Evolutionary conservation across 305 asterid genomes (phyloP).

Genomic region (Plantago lanceolata): DNA sequence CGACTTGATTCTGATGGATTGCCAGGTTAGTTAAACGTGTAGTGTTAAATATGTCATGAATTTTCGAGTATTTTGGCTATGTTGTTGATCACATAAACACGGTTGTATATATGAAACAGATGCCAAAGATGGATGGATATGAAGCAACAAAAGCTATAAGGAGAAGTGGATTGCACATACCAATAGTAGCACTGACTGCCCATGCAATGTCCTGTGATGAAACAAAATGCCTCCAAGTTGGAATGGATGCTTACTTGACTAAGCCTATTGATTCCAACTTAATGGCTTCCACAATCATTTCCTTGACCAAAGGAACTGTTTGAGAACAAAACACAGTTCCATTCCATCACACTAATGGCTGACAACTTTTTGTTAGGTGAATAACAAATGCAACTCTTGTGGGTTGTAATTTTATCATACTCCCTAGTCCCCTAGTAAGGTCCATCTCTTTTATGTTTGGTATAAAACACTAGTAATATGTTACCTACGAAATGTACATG

Average conservation of each 20-base stretch:
- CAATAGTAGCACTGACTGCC: constrained; percentile 88
- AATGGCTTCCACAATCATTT: constrained; percentile 80
- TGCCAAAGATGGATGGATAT: constrained; percentile 98
- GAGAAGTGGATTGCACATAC: constrained; percentile 60
- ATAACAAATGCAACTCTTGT: background rate
- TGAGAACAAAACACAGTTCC: background rate
- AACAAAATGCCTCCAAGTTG: constrained; percentile 83
- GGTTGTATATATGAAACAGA: constrained; percentile 33
- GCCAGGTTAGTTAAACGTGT: constrained; percentile 60
- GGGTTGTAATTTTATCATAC: too few species aligned
- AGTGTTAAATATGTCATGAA: background rate
- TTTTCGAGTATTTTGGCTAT: background rate
- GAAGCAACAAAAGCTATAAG: constrained; percentile 83
- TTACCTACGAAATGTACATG: too few species aligned
- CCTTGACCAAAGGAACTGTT: constrained; percentile 47
- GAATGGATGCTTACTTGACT: constrained; percentile 93
- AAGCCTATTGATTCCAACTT: constrained; percentile 81
- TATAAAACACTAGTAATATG: too few species aligned
- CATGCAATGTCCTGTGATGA: constrained; percentile 95
- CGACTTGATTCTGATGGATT: constrained; percentile 90
- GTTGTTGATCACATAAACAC: background rate
- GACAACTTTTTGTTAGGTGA: background rate
- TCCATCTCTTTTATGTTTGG: too few species aligned
- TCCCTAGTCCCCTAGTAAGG: too few species aligned
- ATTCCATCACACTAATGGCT: background rate